Evolutionary conservation across 1,284 basidiomycete species (phyloP), one percentile per base, ranked within the genome.

Genomic region (Sparassis latifolia): DNA sequence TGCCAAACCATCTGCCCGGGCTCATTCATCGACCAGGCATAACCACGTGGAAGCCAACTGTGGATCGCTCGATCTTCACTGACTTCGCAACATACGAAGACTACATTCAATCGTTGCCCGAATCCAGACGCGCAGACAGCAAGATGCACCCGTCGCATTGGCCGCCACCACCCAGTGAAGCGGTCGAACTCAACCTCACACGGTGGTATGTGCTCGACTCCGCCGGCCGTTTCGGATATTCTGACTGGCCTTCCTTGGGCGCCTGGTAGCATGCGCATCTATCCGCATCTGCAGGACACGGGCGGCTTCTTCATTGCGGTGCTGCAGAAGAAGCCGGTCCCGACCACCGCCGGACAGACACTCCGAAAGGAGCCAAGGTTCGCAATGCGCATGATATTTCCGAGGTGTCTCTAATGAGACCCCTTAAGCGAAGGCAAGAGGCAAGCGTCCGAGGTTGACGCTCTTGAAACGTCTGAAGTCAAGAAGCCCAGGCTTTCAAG

Each of bases 301-400:
- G 97, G 97, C 9, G 97, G 93, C 0, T 99, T 99, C 73, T 99
- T 97, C 62, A 86, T 99, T 30, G 92, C 93, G 12, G 87, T 97
- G 0, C 71, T 99, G 35, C 82, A 93, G 62, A 79, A 71, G 52
- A 63, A 54, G 48, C 49, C 58, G 5, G 55, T 48, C 5, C 48
- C 47, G 33, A 7, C 48, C 30, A 39, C 43, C 12, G 10, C 42
- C 32, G 39, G 12, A 40, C 58, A 42, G 42, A 49, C 37, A 42
- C 50, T 33, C 56, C 48, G n/a, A 20, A 56, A 50, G 32, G 59
- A 59, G 30, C 41, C 55, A 35, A 57, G 58, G 67, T 71, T 54
- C 53, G 59, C 55, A 38, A 49, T 31, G 28, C 29, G 1, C 28
- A 47, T 29, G 27, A 20, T 20, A 20, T 20, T 20, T 20, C 20